Percentiles rank a stretch among this genome's conserved stretches.
Evolutionary conservation across 2,329 filamentous ascomycete species (phyloP).

Genomic region (Paraphoma chrysanthemicola): DNA sequence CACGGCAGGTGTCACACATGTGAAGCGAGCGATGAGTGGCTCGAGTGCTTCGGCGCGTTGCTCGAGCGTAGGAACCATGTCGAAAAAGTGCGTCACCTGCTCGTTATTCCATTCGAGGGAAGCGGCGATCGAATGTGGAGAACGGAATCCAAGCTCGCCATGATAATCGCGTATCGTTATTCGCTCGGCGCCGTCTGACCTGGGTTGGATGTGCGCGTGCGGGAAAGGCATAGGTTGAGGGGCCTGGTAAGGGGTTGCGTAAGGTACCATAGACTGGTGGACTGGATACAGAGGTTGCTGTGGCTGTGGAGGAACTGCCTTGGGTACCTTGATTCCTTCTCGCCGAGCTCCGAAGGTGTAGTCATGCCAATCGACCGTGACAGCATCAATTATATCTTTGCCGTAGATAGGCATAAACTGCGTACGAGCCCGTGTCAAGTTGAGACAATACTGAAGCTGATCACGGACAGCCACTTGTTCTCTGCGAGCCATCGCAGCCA

Average conservation of each 20-base stretch:
- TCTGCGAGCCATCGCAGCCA: slow-evolving; percentile 73
- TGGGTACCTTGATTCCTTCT: slow-evolving; percentile 46
- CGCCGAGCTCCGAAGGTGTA: slow-evolving; percentile 44
- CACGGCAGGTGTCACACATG: slow-evolving; percentile 88
- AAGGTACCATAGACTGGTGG: slow-evolving; percentile 3
- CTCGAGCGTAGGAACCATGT: slow-evolving; percentile 76
- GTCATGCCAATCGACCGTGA: slow-evolving; percentile 64
- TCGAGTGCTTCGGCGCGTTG: slow-evolving; percentile 77
- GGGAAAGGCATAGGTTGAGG: slow-evolving; percentile 7
- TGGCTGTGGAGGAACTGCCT: slow-evolving; percentile 9
- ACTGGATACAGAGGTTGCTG: slow-evolving; percentile 11
- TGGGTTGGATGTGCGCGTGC: slow-evolving; percentile 31
- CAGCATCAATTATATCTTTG: slow-evolving; percentile 74
- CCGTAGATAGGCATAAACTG: slow-evolving; percentile 85
- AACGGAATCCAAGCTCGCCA: slow-evolving; percentile 40
- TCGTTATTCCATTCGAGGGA: slow-evolving; percentile 73
- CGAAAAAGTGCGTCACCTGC: slow-evolving; percentile 67
- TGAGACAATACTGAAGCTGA: slow-evolving; percentile 80
- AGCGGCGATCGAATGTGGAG: slow-evolving; percentile 31
- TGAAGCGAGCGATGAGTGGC: slow-evolving; percentile 82
- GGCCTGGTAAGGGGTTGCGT: slow-evolving; percentile 3
- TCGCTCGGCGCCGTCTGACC: slow-evolving; percentile 9
- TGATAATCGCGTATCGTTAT: slow-evolving; percentile 48
- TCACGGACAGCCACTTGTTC: slow-evolving; percentile 71
- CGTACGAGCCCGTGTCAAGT: slow-evolving; percentile 80